Base-by-base conservation (phyloP, 345 rosid species). In the Stellera chamaejasme region DNA sequence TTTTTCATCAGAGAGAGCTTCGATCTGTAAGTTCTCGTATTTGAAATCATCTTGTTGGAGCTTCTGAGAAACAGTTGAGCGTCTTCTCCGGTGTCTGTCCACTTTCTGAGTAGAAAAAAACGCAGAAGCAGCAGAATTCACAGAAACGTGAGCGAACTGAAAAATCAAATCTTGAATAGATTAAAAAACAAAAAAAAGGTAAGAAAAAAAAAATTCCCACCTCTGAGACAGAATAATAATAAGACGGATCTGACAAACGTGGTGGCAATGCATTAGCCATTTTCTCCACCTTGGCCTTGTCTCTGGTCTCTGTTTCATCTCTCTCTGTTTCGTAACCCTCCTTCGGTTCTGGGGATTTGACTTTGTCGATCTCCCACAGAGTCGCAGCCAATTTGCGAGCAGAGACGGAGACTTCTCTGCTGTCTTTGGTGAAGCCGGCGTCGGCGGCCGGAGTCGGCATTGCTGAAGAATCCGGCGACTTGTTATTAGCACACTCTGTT, bases 341-440 rank as follows among this genome's bases (percentile, higher is more conserved):
- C 16, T 52, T 61, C 13, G 13, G 48, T 8, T 56, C 59, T 0
- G 83, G 72, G 0, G 85, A 76, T 56, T 80, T 67, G 43, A 80
- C 69, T 65, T 73, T 79, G 46, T 81, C 82, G 72, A 88, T 81
- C 63, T 81, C 98, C 95, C 98, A 86, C 54, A 88, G 68, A 2
- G 87, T 82, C 8, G 98, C 98, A 7, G 88, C 98, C 43, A 92
- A 79, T 60, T 86, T 92, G 65, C 99, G 78, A 2, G 96, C 96
- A 0, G 99, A 93, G 10, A 84, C 65, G 0, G 78, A 72, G 43
- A 41, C 72, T 56, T 76, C 78, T 46, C 65, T 75, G 14, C 46
- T 36, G n/a, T 49, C 15, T 57, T 57, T 15, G 52, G 45, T 28
- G 41, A 43, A 42, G 12, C 36, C 23, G 23, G 23, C 23, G n/a